Conservation (phyloP, 2,329 filamentous ascomycete species). For the Fusarium sp. region DNA sequence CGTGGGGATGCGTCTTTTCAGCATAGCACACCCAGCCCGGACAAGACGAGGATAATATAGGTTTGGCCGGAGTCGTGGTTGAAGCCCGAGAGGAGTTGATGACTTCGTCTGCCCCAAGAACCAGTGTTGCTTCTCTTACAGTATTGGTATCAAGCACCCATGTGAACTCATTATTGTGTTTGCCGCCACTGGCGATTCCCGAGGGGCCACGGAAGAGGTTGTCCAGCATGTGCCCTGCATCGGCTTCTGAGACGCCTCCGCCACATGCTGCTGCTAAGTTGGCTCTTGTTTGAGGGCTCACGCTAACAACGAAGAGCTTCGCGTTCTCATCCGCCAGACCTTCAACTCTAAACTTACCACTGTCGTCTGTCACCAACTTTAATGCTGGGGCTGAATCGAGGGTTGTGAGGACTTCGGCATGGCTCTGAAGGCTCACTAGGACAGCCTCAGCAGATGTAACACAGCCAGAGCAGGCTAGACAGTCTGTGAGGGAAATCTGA, state of each 20-base stretch:
- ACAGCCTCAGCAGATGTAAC: slow-evolving; percentile 98
- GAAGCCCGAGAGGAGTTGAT: slow-evolving; percentile 52
- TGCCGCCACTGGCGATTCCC: slow-evolving; percentile 77
- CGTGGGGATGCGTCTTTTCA: slow-evolving; percentile 95
- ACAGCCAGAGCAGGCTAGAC: slow-evolving; percentile 95
- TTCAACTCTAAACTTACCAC: slow-evolving; percentile 56
- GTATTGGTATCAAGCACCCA: slow-evolving; percentile 94
- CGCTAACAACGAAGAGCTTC: slow-evolving; percentile 89
- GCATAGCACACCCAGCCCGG: slow-evolving; percentile 99
- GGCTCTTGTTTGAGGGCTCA: slow-evolving; percentile 91
- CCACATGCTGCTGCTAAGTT: slow-evolving; percentile 88
- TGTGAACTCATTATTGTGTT: slow-evolving; percentile 80
- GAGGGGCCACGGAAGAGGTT: slow-evolving; percentile 77
- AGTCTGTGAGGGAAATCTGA: slow-evolving; percentile 96
- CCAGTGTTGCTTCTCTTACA: slow-evolving; percentile 84
- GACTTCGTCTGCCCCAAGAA: slow-evolving; percentile 81
- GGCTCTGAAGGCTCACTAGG: slow-evolving; percentile 93
- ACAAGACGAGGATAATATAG: slow-evolving; percentile 88
- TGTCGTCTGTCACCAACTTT: slow-evolving; percentile 51
- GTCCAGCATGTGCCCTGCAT: slow-evolving; percentile 85
- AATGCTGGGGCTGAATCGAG: slow-evolving; percentile 76
- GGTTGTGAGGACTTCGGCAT: slow-evolving; percentile 87
- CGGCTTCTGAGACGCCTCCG: slow-evolving; percentile 74
- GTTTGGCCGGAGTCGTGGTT: slow-evolving; percentile 54
- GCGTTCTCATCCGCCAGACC: slow-evolving; percentile 70